These are phyloP conservation scores for Thozetella sp. DNA, from an alignment of 495 filamentous ascomycete genomes.

Conservation along the genomic window DNA sequence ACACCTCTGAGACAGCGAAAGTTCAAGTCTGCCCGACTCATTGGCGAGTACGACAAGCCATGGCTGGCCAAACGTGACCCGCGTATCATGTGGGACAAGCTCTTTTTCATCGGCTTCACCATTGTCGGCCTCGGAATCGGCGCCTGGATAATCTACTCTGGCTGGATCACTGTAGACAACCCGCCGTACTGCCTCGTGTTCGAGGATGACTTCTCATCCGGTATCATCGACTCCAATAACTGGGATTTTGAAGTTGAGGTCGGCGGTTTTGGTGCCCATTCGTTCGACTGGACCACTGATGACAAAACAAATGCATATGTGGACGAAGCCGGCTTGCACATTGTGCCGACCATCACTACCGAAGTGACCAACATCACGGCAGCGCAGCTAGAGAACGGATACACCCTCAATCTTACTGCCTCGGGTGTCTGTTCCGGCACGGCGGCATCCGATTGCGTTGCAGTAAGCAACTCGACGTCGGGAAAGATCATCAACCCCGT, in stretches of 20 bases:
- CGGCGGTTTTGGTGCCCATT: slow-evolving; percentile 40
- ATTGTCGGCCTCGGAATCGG: slow-evolving; percentile 24
- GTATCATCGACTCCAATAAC: not conserved
- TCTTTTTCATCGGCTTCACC: slow-evolving; percentile 31
- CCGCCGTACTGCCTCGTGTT: slow-evolving; percentile 27
- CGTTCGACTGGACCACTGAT: slow-evolving; percentile 45
- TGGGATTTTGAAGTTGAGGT: slow-evolving; percentile 12
- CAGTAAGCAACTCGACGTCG: slow-evolving; percentile 29
- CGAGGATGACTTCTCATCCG: slow-evolving; percentile 35
- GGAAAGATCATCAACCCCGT: slow-evolving; percentile 40
- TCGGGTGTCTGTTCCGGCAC: slow-evolving; percentile 31
- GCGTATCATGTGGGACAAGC: slow-evolving; percentile 25
- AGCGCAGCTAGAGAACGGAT: slow-evolving; percentile 23
- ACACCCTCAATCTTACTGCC: slow-evolving; percentile 36
- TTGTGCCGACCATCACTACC: slow-evolving; percentile 45
- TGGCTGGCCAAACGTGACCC: slow-evolving; percentile 27
- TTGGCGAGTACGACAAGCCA: slow-evolving; percentile 38
- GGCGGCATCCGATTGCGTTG: slow-evolving; percentile 21
- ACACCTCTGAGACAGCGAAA: slow-evolving; percentile 8
- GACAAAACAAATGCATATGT: slow-evolving; percentile 41
- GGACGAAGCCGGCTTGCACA: slow-evolving; percentile 40
- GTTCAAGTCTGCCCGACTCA: slow-evolving; percentile 32
- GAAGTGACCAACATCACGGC: slow-evolving; percentile 31
- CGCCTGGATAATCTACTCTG: slow-evolving; percentile 24
- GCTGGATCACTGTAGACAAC: slow-evolving; percentile 6